Percentiles rank a stretch among this genome's conserved stretches.
These are phyloP conservation scores for Trypanosomatidae sp. DNA, from an alignment of 208 protist species.

Conservation along the genomic window DNA sequence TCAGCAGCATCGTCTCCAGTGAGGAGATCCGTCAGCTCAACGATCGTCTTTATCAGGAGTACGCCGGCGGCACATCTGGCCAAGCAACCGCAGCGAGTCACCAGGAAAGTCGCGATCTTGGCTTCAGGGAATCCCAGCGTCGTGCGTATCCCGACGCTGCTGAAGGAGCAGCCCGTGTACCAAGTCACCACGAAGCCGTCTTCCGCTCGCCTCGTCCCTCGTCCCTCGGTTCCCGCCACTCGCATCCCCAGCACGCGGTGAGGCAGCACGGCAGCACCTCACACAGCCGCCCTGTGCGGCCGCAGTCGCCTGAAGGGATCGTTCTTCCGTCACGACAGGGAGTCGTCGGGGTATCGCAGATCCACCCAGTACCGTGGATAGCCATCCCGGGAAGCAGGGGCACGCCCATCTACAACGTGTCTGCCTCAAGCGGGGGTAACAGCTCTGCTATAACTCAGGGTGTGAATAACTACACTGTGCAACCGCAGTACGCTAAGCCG, in stretches of 20 bases:
- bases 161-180: neutral
- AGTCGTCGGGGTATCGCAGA: neutral
- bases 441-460: neutral
- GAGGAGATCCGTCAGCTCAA: constrained; percentile 29
- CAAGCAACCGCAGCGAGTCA: neutral
- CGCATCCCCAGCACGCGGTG: neutral
- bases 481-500: neutral
- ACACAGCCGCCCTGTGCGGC: constrained; percentile 11
- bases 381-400: constrained; percentile 1
- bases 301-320: constrained; percentile 11
- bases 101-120: constrained; percentile 8
- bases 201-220: neutral
- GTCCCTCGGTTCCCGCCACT: constrained; percentile 16
- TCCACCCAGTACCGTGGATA: neutral
- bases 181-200: neutral
- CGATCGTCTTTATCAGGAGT: constrained; percentile 19
- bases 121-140: neutral
- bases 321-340: neutral
- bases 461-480: neutral
- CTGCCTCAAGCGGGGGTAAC: neutral
- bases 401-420: neutral
- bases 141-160: constrained; percentile 10
- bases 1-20: constrained; percentile 35
- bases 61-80: neutral
- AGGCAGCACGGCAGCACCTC: constrained; percentile 9